Conservation (phyloP, 371 early-diverging fungal species). For the Antonospora locustae region DNA sequence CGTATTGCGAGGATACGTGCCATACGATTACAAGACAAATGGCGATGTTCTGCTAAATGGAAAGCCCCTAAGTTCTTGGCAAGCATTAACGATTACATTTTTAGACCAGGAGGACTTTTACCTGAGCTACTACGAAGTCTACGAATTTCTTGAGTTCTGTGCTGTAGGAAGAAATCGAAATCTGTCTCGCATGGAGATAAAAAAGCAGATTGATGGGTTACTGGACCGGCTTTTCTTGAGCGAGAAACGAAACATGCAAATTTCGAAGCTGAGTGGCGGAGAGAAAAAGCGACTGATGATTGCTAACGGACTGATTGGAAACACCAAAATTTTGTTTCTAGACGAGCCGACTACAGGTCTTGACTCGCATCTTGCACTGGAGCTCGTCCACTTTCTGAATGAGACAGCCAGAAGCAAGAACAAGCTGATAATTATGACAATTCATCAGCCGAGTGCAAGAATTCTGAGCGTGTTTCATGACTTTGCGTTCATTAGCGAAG, state of each 20-base stretch:
- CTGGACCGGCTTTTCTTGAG: conserved; percentile 15
- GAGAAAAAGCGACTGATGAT: conserved; percentile 45
- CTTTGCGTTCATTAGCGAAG: conserved; percentile 21
- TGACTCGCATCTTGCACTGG: conserved; percentile 39
- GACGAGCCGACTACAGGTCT: conserved; percentile 48
- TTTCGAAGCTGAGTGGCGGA: conserved; percentile 31
- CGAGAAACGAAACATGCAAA: conserved; percentile 4
- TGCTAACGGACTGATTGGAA: conserved; percentile 15
- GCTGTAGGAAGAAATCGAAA: neutral
- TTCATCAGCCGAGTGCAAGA: conserved; percentile 30
- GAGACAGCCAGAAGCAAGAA: conserved; percentile 15
- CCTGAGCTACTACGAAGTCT: neutral
- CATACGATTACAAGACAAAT: conserved; percentile 57
- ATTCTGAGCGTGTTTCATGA: conserved; percentile 36
- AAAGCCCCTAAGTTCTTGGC: conserved; percentile 11
- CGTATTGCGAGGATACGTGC: conserved; percentile 56
- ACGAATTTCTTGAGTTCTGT: conserved; percentile 2
- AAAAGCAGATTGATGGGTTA: neutral
- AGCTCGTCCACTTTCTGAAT: conserved; percentile 11
- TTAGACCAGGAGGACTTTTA: conserved; percentile 3
- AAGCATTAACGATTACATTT: conserved; percentile 6
- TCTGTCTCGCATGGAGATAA: neutral
- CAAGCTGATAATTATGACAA: conserved; percentile 23
- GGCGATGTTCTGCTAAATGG: conserved; percentile 52
- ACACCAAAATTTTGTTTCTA: conserved; percentile 30